Evolutionary conservation across 495 filamentous ascomycete species (phyloP), one percentile per base, ranked within the genome.

Genomic region (Xylaria cubensis): DNA sequence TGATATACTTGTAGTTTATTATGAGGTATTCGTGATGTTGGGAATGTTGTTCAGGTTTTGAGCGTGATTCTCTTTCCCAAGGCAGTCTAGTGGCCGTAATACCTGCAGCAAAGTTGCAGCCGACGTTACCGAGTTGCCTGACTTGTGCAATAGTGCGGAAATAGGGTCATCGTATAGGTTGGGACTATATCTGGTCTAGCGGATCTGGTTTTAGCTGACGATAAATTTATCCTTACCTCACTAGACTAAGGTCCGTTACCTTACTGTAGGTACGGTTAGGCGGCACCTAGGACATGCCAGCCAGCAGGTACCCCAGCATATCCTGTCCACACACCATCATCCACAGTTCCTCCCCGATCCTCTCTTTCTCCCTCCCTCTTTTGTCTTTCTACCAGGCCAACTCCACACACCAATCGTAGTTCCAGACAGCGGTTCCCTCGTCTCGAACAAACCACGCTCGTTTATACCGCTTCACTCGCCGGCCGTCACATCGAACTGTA

Each of bases 361-460:
- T 67, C 39, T n/a, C 39, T 44, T 44, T 64, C 19, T 44, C 50
- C 65, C 34, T 51, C 48, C n/a, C 44, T 2, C 34, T 46, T 64
- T 36, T 21, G 26, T 32, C 19, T 17, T 56, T 61, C 36, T 61
- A 41, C 56, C 50, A 67, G 34, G 65, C 32, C 64, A 41, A 21
- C 46, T 39, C 55, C 41, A 50, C 41, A 50, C 59, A 56, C 59
- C 55, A 70, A 32, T 50, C 29, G 53, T 44, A 46, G 51, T 59
- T 46, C 50, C 51, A 34, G 64, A 10, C 15, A 46, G 42, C 53
- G 41, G 39, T 42, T 69, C 39, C 51, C 42, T 62, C 42, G 39
- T 62, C 26, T 48, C 34, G n/a, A 29, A 59, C 66, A 55, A 44
- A 39, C 36, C 69, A 71, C 69, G 34, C 69, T 71, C 69, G 59